phyloP scores from a whole-genome alignment of 331 rosid genomes.

The Malus hybrid region DNA sequence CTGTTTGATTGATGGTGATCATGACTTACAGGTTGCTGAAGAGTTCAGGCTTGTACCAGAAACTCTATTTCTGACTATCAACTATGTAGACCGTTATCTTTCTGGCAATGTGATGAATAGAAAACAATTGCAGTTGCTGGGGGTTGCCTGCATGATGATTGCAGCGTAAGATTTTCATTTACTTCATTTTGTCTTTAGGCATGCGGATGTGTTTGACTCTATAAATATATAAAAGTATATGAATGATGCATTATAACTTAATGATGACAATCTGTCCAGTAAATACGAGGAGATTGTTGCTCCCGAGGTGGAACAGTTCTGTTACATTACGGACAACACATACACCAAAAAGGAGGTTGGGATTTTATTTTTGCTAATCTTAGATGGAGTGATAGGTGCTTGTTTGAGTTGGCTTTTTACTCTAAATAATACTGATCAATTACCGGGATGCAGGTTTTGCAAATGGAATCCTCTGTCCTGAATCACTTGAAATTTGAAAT shows the following conservation, averaged over 20 bases:
- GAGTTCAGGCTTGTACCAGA: constrained; percentile 76
- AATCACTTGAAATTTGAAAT: constrained; percentile 85
- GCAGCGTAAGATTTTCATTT: constrained; percentile 60
- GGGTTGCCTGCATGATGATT: constrained; percentile 92
- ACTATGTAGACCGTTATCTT: constrained; percentile 85
- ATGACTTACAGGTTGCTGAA: constrained; percentile 62
- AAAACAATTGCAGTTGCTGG: constrained; percentile 68
- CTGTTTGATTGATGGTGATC: neutral
- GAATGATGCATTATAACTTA: neutral
- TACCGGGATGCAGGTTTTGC: constrained; percentile 48
- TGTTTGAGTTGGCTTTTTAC: neutral
- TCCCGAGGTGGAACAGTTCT: constrained; percentile 85
- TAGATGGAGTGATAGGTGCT: neutral
- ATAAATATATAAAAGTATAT: neutral
- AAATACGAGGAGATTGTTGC: constrained; percentile 89
- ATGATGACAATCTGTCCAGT: constrained; percentile 29
- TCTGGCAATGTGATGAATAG: constrained; percentile 66
- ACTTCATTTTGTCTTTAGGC: neutral
- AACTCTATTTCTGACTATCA: constrained; percentile 71
- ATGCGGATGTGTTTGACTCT: neutral
- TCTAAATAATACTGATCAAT: neutral
- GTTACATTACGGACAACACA: constrained; percentile 86
- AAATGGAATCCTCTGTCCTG: constrained; percentile 82
- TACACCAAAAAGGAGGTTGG: constrained; percentile 81
- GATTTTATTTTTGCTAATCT: neutral